phyloP scores from a whole-genome alignment of 2,329 filamentous ascomycete species.

The Epichloe typhina region DNA sequence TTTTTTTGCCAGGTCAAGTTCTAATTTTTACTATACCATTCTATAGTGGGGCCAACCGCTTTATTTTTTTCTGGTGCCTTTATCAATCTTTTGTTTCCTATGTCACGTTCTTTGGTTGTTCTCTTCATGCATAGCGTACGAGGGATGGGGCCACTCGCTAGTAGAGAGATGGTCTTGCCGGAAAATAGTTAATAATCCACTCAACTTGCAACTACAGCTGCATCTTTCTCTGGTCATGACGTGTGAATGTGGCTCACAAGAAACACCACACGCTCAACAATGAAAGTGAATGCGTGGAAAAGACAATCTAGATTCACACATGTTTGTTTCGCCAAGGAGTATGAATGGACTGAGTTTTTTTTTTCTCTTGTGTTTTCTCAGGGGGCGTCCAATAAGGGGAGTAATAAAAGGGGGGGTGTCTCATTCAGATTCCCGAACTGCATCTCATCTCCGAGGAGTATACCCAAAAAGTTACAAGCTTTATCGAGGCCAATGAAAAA shows the following conservation, averaged over 20 bases:
- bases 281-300: not conserved
- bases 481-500: no score
- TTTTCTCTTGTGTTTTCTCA: no score
- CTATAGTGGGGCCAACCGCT: not conserved
- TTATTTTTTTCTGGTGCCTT: not conserved
- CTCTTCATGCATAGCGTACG: constrained; percentile 9
- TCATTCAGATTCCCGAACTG: no score
- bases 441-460: no score
- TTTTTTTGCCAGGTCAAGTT: not conserved
- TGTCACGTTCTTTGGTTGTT: constrained; percentile 5
- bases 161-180: not conserved
- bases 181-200: constrained; percentile 12
- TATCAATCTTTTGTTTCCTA: not conserved
- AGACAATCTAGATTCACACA: not conserved
- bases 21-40: not conserved
- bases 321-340: not conserved
- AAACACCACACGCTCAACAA: no score
- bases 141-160: constrained; percentile 1
- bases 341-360: no score
- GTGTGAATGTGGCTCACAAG: no score
- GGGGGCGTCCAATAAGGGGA: no score
- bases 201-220: not conserved
- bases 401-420: no score
- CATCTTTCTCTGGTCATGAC: no score
- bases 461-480: no score